These are phyloP conservation scores for Parietaria judaica DNA, from an alignment of 306 rosid species.

Conservation along the genomic window DNA sequence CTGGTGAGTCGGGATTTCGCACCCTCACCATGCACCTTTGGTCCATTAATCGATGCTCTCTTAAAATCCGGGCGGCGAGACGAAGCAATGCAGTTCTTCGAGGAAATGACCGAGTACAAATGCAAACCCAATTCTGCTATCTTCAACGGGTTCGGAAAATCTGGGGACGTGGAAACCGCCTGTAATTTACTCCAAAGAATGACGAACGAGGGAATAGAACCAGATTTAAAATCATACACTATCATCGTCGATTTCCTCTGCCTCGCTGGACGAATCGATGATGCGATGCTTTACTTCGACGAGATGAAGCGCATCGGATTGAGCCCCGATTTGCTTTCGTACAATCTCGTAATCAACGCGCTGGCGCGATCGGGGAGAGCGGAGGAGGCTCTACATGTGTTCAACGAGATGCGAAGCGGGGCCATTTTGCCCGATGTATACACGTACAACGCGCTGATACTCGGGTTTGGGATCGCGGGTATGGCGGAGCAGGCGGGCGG, in stretches of 20 bases:
- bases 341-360: conserved; percentile 70
- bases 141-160: conserved; percentile 83
- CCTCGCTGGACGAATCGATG: conserved; percentile 63
- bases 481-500: conserved; percentile 68
- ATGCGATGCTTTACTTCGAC: conserved; percentile 62
- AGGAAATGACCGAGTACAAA: conserved; percentile 68
- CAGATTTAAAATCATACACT: conserved; percentile 80
- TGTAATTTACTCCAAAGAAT: conserved; percentile 57
- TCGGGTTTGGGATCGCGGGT: conserved; percentile 73
- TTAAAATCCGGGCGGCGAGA: conserved; percentile 63
- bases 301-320: conserved; percentile 74
- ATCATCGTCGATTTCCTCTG: conserved; percentile 75
- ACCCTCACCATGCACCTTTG: conserved; percentile 90
- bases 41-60: conserved; percentile 85
- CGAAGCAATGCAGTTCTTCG: conserved; percentile 70
- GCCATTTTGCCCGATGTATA: conserved; percentile 72
- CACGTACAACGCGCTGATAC: conserved; percentile 72
- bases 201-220: conserved; percentile 79
- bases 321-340: conserved; percentile 64
- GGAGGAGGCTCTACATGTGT: conserved; percentile 64
- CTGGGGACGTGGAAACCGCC: conserved; percentile 58
- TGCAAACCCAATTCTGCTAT: conserved; percentile 77
- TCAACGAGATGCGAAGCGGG: conserved; percentile 60
- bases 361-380: conserved; percentile 64
- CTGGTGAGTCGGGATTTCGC: conserved; percentile 65